These are phyloP conservation scores for Crepidotus variabilis DNA, from an alignment of 768 basidiomycete genomes.

Conservation along the genomic window DNA sequence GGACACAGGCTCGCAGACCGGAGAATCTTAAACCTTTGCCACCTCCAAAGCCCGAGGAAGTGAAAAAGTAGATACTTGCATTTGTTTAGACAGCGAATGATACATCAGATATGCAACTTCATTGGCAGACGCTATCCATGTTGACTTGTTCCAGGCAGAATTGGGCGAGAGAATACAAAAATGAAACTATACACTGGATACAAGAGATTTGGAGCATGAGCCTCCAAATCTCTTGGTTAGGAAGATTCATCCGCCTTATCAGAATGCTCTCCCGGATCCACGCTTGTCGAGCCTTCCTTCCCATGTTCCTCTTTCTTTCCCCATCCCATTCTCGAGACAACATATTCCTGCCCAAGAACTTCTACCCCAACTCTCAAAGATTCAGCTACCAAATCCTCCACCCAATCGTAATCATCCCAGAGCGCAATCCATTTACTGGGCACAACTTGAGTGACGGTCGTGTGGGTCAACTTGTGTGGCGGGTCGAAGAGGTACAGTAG, in stretches of 20 bases:
- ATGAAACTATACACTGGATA: constrained; percentile 6
- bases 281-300: constrained; percentile 14
- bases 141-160: no score
- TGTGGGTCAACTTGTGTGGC: constrained; percentile 68
- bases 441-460: constrained; percentile 78
- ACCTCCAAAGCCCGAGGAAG: constrained; percentile 70
- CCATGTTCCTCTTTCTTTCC: constrained; percentile 30
- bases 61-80: constrained; percentile 61
- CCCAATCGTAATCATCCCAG: constrained; percentile 94
- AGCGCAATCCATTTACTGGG: constrained; percentile 84
- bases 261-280: constrained; percentile 22
- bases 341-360: constrained; percentile 88
- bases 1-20: constrained; percentile 48
- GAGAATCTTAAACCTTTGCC: constrained; percentile 74
- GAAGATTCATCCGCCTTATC: constrained; percentile 25
- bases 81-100: no score
- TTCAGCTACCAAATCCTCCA: constrained; percentile 92
- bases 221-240: no score
- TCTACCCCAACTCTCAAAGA: constrained; percentile 81
- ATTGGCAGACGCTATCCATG: no score
- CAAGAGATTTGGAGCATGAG: constrained; percentile 1
- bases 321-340: constrained; percentile 87
- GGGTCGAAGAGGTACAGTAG: constrained; percentile 75
- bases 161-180: no score
- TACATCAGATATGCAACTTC: no score